phyloP scores from a whole-genome alignment of 2,329 filamentous ascomycete genomes.

The Botrytis squamosa region DNA sequence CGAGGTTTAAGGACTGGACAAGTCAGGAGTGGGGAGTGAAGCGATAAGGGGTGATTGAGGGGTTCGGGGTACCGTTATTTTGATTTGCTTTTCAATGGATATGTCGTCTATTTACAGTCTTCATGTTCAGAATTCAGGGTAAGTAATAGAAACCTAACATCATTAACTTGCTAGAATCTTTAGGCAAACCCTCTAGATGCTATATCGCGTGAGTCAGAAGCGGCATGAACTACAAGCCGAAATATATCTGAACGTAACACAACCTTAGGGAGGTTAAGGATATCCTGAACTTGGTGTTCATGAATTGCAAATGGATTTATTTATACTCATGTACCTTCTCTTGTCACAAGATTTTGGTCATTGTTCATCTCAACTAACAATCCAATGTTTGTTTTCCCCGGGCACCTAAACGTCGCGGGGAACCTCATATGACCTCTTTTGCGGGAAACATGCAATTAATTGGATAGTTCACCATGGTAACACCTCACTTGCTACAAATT shows the following conservation, averaged over 20 bases:
- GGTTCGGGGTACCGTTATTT: neutral
- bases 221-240: neutral
- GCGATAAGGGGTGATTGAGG: neutral
- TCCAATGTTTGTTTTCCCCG: neutral
- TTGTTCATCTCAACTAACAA: neutral
- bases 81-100: neutral
- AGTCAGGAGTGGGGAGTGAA: neutral
- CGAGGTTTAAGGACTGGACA: neutral
- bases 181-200: no score
- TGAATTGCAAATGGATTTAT: neutral
- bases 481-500: neutral
- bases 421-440: neutral
- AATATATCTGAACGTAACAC: no score
- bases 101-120: neutral
- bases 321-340: neutral
- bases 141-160: neutral
- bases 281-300: no score
- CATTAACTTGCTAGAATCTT: accelerated
- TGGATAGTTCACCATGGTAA: neutral
- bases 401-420: neutral
- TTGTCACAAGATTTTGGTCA: neutral
- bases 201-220: neutral
- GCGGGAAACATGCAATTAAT: neutral
- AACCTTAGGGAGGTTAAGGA: neutral
- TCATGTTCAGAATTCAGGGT: neutral